Evolutionary conservation across 495 filamentous ascomycete genomes (phyloP).

Genomic region (Sordaria brevicollis): DNA sequence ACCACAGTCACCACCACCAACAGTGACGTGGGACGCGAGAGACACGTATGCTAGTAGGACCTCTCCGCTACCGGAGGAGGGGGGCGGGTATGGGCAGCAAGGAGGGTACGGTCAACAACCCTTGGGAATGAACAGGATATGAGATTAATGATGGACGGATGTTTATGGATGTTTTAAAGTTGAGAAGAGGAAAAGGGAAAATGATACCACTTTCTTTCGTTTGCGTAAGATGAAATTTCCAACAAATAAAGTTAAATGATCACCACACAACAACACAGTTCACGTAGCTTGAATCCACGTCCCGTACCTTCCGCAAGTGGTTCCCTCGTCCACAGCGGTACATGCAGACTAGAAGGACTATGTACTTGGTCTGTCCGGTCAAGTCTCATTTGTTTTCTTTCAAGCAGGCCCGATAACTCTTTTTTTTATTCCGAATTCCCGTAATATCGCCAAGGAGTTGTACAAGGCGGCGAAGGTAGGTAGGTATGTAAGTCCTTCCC

Average conservation of each 20-base stretch:
- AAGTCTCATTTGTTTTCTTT: too few relatives aligned
- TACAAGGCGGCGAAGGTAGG: too few relatives aligned
- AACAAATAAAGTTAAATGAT: not conserved
- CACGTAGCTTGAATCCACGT: not conserved
- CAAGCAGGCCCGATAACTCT: too few relatives aligned
- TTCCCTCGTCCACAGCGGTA: not conserved
- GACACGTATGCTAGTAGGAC: conserved; percentile 22
- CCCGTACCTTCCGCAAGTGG: not conserved
- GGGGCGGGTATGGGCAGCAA: conserved; percentile 10
- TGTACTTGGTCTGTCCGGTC: too few relatives aligned
- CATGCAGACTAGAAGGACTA: not conserved
- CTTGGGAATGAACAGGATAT: conserved; percentile 38
- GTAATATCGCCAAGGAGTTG: too few relatives aligned
- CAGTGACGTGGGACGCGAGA: conserved; percentile 29
- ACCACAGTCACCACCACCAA: conserved; percentile 20
- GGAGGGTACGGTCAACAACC: conserved; percentile 26
- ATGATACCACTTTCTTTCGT: not conserved
- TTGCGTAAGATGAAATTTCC: not conserved
- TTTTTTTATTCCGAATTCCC: too few relatives aligned
- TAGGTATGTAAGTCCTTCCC: too few relatives aligned
- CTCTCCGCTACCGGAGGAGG: conserved; percentile 13
- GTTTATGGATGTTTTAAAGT: not conserved
- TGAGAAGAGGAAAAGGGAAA: not conserved
- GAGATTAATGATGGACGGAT: conserved; percentile 2
- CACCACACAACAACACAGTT: not conserved